Conservation (phyloP, 305 asterid species). For the Fraxinus ornus region DNA sequence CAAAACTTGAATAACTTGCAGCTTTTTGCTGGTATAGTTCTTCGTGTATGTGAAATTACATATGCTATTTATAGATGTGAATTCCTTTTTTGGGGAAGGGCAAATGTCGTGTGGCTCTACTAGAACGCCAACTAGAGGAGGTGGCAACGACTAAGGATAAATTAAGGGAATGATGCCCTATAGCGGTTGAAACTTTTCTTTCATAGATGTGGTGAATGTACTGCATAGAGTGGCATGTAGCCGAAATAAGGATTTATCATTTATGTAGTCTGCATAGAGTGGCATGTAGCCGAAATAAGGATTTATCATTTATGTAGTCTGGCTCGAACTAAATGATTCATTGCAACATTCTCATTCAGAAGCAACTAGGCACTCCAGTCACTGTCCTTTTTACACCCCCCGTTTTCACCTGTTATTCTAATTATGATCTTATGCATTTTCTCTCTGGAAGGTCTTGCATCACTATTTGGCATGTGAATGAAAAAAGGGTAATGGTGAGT, state of each 20-base stretch:
- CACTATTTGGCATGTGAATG: slow-evolving; percentile 12
- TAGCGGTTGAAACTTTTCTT: not conserved
- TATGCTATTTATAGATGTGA: not conserved
- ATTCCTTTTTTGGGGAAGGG: not conserved
- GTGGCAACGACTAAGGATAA: not conserved
- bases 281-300: not conserved
- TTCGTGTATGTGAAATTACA: not conserved
- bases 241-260: not conserved
- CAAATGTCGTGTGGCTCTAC: not conserved
- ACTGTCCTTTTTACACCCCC: slow-evolving; percentile 2
- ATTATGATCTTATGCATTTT: not conserved
- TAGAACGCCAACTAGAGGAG: not conserved
- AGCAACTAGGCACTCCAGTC: not conserved
- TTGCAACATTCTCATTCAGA: not conserved
- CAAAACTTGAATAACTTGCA: not conserved
- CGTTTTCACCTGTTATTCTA: slow-evolving; percentile 2
- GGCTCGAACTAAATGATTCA: not conserved
- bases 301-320: not conserved
- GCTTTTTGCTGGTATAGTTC: not conserved
- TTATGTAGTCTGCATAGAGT: not conserved
- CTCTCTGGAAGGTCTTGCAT: slow-evolving; percentile 5
- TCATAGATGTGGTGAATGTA: not conserved
- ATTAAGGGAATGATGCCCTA: not conserved
- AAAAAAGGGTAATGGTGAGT: slow-evolving; percentile 5
- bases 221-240: not conserved